phyloP scores from a whole-genome alignment of 2,329 filamentous ascomycete species.

The Hymenoscyphus linearis region DNA sequence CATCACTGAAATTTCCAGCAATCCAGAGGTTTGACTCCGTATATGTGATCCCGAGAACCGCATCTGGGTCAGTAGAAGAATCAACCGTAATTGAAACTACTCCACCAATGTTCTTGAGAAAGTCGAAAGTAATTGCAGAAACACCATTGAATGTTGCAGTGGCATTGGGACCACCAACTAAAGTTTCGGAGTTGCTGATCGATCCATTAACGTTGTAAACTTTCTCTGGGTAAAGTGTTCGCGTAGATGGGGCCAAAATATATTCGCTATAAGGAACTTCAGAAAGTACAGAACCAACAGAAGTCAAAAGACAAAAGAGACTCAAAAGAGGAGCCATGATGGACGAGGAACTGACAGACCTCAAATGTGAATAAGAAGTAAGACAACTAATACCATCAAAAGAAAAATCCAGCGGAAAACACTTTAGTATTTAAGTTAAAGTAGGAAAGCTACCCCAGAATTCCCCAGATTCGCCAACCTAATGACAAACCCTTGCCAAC shows the following conservation, averaged over 20 bases:
- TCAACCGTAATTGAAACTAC: slow-evolving; percentile 33
- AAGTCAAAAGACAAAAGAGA: neutral
- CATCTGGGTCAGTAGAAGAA: slow-evolving; percentile 21
- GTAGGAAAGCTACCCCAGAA: neutral
- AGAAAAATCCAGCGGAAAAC: neutral
- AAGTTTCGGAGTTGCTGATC: slow-evolving; percentile 23
- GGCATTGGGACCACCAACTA: slow-evolving; percentile 6
- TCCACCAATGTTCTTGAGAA: slow-evolving; percentile 36
- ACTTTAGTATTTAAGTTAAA: neutral
- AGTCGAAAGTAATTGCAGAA: slow-evolving; percentile 37
- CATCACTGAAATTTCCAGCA: slow-evolving; percentile 40
- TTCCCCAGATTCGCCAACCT: too few species aligned
- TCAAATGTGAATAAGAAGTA: neutral
- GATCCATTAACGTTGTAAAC: slow-evolving; percentile 31
- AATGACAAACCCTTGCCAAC: too few species aligned
- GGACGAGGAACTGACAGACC: neutral
- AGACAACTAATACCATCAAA: neutral
- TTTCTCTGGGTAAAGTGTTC: slow-evolving; percentile 25
- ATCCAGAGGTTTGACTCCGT: slow-evolving; percentile 43
- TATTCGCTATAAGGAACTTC: slow-evolving; percentile 31
- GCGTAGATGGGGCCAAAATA: slow-evolving; percentile 31
- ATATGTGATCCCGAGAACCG: slow-evolving; percentile 37
- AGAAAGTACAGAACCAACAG: neutral
- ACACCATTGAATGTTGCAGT: slow-evolving; percentile 22
- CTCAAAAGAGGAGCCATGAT: neutral